Percentiles rank a stretch among this genome's conserved stretches.
Evolutionary conservation across 345 rosid genomes (phyloP).

Genomic region (Erysimum cheiranthoides): DNA sequence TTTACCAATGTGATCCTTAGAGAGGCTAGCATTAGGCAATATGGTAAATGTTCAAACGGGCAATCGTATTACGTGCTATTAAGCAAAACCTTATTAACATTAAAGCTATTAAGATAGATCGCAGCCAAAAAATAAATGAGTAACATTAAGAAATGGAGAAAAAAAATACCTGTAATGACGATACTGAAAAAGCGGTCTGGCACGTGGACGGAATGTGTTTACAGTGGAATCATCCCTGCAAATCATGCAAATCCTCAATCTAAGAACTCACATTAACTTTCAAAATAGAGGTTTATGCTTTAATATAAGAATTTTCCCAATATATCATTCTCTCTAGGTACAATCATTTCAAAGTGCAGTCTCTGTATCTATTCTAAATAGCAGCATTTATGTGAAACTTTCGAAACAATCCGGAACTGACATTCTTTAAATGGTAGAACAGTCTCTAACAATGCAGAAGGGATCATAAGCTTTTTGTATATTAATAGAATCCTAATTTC

Average conservation of each 20-base stretch:
- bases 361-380: slow-evolving; percentile 26
- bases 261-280: slow-evolving; percentile 26
- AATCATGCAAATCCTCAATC: slow-evolving; percentile 36
- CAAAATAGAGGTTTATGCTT: slow-evolving; percentile 20
- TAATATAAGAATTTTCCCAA: slow-evolving; percentile 1
- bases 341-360: slow-evolving; percentile 21
- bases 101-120: slow-evolving; percentile 15
- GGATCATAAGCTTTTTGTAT: slow-evolving; percentile 5
- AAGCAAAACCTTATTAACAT: slow-evolving; percentile 14
- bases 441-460: slow-evolving; percentile 8
- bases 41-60: slow-evolving; percentile 31
- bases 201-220: slow-evolving; percentile 93
- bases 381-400: slow-evolving; percentile 13
- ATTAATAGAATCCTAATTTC: slow-evolving; percentile 23
- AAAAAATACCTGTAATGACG: slow-evolving; percentile 80
- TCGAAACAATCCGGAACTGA: neutral
- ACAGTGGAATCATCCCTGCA: slow-evolving; percentile 93
- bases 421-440: slow-evolving; percentile 12
- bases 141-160: slow-evolving; percentile 17
- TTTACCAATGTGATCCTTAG: slow-evolving; percentile 18
- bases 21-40: slow-evolving; percentile 27
- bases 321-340: slow-evolving; percentile 14
- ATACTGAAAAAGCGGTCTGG: slow-evolving; percentile 91
- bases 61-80: slow-evolving; percentile 17
- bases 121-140: slow-evolving; percentile 1